phyloP scores from a whole-genome alignment of 495 filamentous ascomycete genomes.

The Eremomyces bilateralis region DNA sequence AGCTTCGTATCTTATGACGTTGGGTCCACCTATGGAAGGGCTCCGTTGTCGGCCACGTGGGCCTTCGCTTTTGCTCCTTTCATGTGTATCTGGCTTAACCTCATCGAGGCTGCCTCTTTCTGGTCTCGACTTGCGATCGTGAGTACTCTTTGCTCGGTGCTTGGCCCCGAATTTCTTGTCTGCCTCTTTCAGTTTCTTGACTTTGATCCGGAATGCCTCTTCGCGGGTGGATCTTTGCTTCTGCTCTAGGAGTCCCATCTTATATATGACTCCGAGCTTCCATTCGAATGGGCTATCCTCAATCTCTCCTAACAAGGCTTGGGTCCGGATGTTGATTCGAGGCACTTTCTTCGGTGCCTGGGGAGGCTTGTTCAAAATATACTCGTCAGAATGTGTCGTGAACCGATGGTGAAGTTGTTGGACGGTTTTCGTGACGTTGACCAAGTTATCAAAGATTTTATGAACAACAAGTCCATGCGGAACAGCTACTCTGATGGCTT shows the following conservation, averaged over 20 bases:
- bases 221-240: slow-evolving; percentile 71
- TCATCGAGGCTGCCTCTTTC: slow-evolving; percentile 6
- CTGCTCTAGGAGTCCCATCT: slow-evolving; percentile 70
- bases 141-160: slow-evolving; percentile 28
- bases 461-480: slow-evolving; percentile 89
- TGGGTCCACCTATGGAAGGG: slow-evolving; percentile 17
- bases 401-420: slow-evolving; percentile 84
- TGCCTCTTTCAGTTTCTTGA: slow-evolving; percentile 54
- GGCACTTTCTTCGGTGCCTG: slow-evolving; percentile 73
- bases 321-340: slow-evolving; percentile 58
- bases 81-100: too few species aligned
- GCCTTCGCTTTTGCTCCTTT: slow-evolving; percentile 12
- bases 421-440: slow-evolving; percentile 68
- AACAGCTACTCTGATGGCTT: slow-evolving; percentile 72
- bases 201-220: slow-evolving; percentile 72
- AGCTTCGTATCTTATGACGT: slow-evolving; percentile 50
- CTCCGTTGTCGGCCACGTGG: slow-evolving; percentile 23
- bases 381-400: slow-evolving; percentile 64
- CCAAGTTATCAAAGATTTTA: slow-evolving; percentile 76
- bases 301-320: slow-evolving; percentile 66
- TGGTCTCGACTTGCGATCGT: slow-evolving; percentile 15
- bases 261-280: slow-evolving; percentile 84
- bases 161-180: slow-evolving; percentile 29
- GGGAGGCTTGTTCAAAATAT: slow-evolving; percentile 59
- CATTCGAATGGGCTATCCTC: slow-evolving; percentile 96